Percentiles rank a stretch among this genome's conserved stretches.
Conservation (phyloP, 2,329 filamentous ascomycete species). For the Huntiella abstrusa region DNA sequence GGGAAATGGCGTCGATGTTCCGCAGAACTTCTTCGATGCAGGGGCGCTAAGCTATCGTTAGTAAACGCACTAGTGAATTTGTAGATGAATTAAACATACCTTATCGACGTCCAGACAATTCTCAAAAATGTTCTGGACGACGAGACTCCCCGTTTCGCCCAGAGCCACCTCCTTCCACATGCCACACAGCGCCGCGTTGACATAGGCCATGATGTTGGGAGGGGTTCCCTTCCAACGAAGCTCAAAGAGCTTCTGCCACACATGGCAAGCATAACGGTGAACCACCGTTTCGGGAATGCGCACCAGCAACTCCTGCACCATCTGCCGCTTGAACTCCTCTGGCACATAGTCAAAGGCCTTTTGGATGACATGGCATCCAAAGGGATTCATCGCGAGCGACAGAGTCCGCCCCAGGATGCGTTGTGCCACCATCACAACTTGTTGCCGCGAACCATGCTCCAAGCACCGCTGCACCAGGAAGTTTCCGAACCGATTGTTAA, state of each 20-base stretch:
- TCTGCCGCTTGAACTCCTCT: conserved; percentile 92
- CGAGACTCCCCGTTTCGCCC: conserved; percentile 90
- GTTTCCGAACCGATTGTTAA: conserved; percentile 98
- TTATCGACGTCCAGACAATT: conserved; percentile 98
- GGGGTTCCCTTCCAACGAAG: conserved; percentile 87
- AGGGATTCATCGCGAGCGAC: conserved; percentile 92
- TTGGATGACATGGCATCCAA: conserved; percentile 94
- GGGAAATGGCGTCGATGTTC: conserved; percentile 90
- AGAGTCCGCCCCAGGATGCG: conserved; percentile 87
- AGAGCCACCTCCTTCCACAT: conserved; percentile 99
- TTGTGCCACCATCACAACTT: conserved; percentile 86
- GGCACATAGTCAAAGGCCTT: conserved; percentile 97
- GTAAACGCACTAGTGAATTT: conserved; percentile 11
- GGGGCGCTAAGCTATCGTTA: conserved; percentile 43
- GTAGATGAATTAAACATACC: conserved; percentile 32
- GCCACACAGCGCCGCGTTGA: conserved; percentile 81
- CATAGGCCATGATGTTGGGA: conserved; percentile 95
- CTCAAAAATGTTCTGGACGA: conserved; percentile 99
- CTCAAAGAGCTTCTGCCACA: conserved; percentile 99
- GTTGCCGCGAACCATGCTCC: conserved; percentile 87
- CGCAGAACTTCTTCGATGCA: conserved; percentile 91
- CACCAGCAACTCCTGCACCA: conserved; percentile 94
- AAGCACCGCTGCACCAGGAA: conserved; percentile 98
- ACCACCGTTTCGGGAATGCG: conserved; percentile 96
- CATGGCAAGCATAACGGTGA: conserved; percentile 94